phyloP scores from a whole-genome alignment of 2,329 filamentous ascomycete genomes.

The Colletotrichum destructivum region DNA sequence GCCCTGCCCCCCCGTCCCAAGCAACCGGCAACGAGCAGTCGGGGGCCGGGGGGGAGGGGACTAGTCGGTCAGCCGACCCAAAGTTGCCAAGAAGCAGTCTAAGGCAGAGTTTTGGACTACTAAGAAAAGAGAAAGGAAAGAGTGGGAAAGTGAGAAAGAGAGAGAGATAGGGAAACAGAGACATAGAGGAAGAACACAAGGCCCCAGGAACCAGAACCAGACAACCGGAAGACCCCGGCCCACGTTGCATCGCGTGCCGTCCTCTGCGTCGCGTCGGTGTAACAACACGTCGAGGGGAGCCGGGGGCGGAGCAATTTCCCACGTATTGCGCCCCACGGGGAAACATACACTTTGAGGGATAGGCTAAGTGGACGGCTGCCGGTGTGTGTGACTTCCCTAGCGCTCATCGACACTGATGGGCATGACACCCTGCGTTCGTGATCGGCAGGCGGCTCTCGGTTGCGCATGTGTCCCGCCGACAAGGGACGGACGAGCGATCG shows the following conservation, averaged over 20 bases:
- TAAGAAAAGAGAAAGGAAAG: too few species aligned
- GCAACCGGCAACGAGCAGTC: not conserved
- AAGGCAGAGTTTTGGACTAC: not conserved
- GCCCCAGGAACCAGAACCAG: not conserved
- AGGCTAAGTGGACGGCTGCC: not conserved
- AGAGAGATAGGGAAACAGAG: too few species aligned
- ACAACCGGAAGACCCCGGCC: not conserved
- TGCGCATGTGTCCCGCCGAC: not conserved
- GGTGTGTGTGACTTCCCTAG: not conserved
- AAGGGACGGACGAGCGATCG: not conserved
- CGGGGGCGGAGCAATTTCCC: constrained; percentile 22
- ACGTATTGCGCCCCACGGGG: constrained; percentile 13
- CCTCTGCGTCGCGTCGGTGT: constrained; percentile 31
- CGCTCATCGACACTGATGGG: not conserved
- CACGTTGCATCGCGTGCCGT: constrained; percentile 1
- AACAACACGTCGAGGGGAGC: constrained; percentile 27
- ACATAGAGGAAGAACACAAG: not conserved
- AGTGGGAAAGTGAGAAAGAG: too few species aligned
- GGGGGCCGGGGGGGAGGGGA: too few species aligned
- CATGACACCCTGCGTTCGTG: not conserved
- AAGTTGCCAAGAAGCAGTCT: not conserved
- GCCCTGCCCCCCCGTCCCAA: not conserved
- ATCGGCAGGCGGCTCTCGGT: constrained; percentile 2
- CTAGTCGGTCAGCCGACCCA: not conserved
- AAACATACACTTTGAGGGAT: not conserved